These are phyloP conservation scores for Microsporum audouinii DNA, from an alignment of 2,329 filamentous ascomycete species.

Conservation along the genomic window DNA sequence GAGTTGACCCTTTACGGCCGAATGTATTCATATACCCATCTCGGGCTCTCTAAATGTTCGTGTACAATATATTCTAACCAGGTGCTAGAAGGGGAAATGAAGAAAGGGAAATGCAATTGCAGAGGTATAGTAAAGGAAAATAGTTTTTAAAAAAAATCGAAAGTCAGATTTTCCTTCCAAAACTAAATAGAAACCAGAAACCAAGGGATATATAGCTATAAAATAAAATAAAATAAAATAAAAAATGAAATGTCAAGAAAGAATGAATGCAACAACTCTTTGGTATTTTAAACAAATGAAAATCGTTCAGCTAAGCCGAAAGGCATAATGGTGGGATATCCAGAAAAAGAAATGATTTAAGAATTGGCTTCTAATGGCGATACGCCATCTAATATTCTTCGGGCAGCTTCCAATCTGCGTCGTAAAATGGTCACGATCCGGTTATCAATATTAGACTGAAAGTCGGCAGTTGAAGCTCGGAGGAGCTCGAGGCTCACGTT, in stretches of 20 bases:
- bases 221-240: neutral
- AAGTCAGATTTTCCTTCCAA: neutral
- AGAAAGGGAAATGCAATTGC: neutral
- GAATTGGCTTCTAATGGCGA: neutral
- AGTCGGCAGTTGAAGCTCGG: slow-evolving; percentile 29
- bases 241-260: slow-evolving; percentile 5
- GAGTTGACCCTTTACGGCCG: neutral
- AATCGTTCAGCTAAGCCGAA: slow-evolving; percentile 23
- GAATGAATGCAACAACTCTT: neutral
- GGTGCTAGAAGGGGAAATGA: neutral
- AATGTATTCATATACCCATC: neutral
- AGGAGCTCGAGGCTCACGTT: slow-evolving; percentile 43
- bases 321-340: slow-evolving; percentile 30
- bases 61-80: neutral
- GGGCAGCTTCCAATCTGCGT: slow-evolving; percentile 62
- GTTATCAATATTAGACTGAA: slow-evolving; percentile 41
- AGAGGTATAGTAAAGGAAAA: neutral
- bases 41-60: neutral
- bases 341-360: neutral
- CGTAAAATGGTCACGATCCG: slow-evolving; percentile 53
- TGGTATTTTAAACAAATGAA: slow-evolving; percentile 1
- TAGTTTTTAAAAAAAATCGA: neutral
- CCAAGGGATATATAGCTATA: too few relatives aligned
- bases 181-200: neutral
- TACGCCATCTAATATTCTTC: slow-evolving; percentile 57